These are phyloP conservation scores for Russula dissimulans DNA, from an alignment of 768 basidiomycete species.

Conservation along the genomic window DNA sequence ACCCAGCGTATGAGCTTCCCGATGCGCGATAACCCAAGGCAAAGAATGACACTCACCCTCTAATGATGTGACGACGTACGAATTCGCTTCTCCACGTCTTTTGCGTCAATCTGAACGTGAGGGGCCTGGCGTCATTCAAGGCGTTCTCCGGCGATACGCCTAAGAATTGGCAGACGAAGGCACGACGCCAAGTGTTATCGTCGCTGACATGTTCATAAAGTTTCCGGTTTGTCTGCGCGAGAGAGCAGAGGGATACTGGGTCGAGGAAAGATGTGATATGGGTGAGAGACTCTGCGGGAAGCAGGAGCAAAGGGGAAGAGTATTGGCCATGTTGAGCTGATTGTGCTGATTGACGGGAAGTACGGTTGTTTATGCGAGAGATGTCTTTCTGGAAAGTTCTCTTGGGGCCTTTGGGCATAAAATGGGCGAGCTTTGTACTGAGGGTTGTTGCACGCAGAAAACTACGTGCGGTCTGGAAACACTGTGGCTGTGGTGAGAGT, in stretches of 20 bases:
- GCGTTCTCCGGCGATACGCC: conserved; percentile 58
- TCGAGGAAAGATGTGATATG: conserved; percentile 67
- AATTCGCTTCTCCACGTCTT: conserved; percentile 65
- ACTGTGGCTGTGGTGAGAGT: neutral
- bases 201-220: conserved; percentile 61
- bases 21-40: neutral
- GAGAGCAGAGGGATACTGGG: conserved; percentile 49
- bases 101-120: conserved; percentile 49
- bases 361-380: conserved; percentile 26
- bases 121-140: conserved; percentile 32
- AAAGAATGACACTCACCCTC: conserved; percentile 35
- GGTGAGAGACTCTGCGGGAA: conserved; percentile 67
- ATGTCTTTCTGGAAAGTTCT: conserved; percentile 34
- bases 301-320: conserved; percentile 22
- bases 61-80: conserved; percentile 43
- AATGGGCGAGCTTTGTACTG: conserved; percentile 27
- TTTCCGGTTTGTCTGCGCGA: conserved; percentile 42
- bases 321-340: conserved; percentile 28
- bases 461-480: neutral
- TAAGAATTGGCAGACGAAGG: conserved; percentile 60
- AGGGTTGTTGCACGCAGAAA: conserved; percentile 1
- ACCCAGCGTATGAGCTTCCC: neutral
- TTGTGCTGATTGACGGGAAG: conserved; percentile 22
- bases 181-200: conserved; percentile 73
- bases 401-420: conserved; percentile 58